A percentile compares a stretch with the other conserved stretches of the same genome.
Evolutionary conservation across 2,329 filamentous ascomycete species (phyloP).

Genomic region (Parastagonospora avenae): DNA sequence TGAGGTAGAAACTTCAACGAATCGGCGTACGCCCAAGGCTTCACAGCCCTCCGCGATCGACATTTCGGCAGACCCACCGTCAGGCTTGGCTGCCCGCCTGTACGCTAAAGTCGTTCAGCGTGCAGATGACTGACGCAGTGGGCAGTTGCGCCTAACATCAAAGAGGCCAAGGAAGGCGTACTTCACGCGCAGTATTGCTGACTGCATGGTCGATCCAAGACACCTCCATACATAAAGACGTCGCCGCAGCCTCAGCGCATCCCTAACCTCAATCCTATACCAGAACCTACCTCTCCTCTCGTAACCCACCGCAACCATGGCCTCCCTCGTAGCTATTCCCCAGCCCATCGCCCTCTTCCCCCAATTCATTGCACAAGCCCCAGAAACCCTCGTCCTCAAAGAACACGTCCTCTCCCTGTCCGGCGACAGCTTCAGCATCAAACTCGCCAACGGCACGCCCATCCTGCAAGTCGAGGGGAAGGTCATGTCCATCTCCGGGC

Average conservation of each 20-base stretch:
- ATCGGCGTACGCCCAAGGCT: background rate
- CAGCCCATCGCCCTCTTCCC: constrained; percentile 37
- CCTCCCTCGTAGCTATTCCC: constrained; percentile 15
- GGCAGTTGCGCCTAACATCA: too few species aligned
- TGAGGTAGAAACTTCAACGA: background rate
- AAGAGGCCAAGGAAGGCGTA: too few species aligned
- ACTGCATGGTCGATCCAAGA: too few species aligned
- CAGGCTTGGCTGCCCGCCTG: background rate
- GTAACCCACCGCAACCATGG: constrained; percentile 9
- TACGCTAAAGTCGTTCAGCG: background rate
- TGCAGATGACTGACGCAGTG: too few species aligned
- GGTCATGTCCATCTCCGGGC: constrained; percentile 56
- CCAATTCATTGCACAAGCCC: constrained; percentile 30
- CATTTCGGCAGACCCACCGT: background rate
- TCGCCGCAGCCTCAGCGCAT: background rate
- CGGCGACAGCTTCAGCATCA: constrained; percentile 69
- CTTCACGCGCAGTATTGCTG: too few species aligned
- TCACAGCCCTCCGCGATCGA: background rate
- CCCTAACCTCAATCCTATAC: background rate
- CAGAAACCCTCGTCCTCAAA: constrained; percentile 60
- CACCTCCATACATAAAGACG: background rate
- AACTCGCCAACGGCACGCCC: constrained; percentile 58
- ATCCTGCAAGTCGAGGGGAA: constrained; percentile 64
- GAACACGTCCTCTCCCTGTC: constrained; percentile 67
- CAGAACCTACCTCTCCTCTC: background rate